Evolutionary conservation across 2,329 filamentous ascomycete genomes (phyloP), one percentile per base, ranked within the genome.

Genomic region (Emericellopsis cladophorae): DNA sequence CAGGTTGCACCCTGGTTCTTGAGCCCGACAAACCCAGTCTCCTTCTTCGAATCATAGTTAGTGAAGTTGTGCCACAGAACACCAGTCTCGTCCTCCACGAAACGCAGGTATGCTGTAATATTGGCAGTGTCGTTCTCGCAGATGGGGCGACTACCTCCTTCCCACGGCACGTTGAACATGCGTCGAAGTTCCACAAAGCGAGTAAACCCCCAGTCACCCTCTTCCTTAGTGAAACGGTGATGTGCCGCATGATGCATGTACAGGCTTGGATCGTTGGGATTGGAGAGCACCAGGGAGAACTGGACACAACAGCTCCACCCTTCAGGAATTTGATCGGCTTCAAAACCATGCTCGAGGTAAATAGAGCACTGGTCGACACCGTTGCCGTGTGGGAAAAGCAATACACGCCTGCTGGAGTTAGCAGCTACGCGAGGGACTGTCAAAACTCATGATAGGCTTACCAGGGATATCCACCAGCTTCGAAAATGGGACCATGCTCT

Each of bases 201-300:
- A n/a, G 92, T 98, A 59, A 98, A 98, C 2, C 92, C 92, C 92
- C 92, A 98, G 54, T 98, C 92, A 21, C 87, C 88, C 61, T 98
- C 92, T 35, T 96, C 92, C 47, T 84, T 85, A 4, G 88, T 96
- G 61, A 96, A 98, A 44, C 92, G 83, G 58, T 98, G 92, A 51
- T 89, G 87, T n/a, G 92, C 92, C 35, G 69, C 74, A 66, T 87
- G 80, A 52, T 95, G 84, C 39, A 72, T 72, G 59, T 83, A 87
- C 51, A 95, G 74, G 46, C 79, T 79, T n/a, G 92, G 90, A 52
- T 95, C 87, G 55, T 90, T 86, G 36, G 83, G 81, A 60, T 96
- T 98, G 81, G 86, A 95, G 41, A 98, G 69, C 5, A 96, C 90
- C 38, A 98, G 70, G 44, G 85, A 81, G 61, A 98, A 98, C 57